Evolutionary conservation across 345 rosid genomes (phyloP).

Genomic region (Schrenkiella parvula): DNA sequence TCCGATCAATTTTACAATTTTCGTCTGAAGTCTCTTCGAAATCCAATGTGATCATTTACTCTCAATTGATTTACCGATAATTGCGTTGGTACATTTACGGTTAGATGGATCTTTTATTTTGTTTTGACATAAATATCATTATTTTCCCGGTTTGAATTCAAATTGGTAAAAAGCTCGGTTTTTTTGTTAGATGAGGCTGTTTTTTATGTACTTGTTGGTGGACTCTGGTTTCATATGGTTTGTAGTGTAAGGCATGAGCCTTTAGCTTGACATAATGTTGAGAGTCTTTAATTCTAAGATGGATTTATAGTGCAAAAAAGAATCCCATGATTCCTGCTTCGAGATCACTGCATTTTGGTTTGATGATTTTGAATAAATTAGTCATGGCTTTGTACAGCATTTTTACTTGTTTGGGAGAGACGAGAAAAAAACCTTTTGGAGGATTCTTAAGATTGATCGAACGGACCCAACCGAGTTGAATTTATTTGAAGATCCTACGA

Average conservation of each 20-base stretch:
- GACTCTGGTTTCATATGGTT: background rate
- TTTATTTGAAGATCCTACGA: constrained; percentile 56
- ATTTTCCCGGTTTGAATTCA: background rate
- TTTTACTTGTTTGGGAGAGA: constrained; percentile 85
- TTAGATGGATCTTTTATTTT: background rate
- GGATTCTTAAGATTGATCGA: constrained; percentile 76
- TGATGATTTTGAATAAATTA: background rate
- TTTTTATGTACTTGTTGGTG: background rate
- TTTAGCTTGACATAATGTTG: constrained; percentile 21
- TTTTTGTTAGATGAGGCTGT: background rate
- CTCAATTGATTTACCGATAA: background rate
- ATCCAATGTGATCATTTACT: background rate
- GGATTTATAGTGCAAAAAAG: background rate
- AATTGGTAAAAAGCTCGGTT: background rate
- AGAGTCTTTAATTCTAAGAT: constrained; percentile 10
- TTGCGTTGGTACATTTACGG: background rate
- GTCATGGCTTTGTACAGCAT: constrained; percentile 43
- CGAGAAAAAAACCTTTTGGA: constrained; percentile 52
- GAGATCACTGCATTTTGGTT: background rate
- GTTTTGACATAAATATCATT: background rate
- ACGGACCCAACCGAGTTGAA: constrained; percentile 51
- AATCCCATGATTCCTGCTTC: background rate
- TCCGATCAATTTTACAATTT: background rate
- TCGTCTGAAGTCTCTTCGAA: background rate
- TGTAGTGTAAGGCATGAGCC: constrained; percentile 14